Conservation (phyloP, 1,284 basidiomycete species). For the Dichomitus squalens region DNA sequence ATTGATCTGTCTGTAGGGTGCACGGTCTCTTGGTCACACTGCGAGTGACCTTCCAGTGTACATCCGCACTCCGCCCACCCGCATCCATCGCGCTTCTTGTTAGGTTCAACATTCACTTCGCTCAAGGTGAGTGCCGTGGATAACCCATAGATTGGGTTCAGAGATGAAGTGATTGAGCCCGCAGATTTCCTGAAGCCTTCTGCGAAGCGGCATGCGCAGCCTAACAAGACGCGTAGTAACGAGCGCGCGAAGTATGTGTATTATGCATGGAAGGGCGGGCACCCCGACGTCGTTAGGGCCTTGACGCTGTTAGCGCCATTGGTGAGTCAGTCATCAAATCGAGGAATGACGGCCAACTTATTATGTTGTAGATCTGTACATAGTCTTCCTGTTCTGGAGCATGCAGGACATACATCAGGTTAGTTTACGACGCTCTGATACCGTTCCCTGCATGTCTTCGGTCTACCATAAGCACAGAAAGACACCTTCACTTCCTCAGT, state of each 20-base stretch:
- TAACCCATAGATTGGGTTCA: conserved; percentile 17
- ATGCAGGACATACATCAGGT: no score
- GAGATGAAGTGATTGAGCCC: conserved; percentile 15
- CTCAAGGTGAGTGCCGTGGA: conserved; percentile 41
- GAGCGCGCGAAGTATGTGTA: conserved; percentile 69
- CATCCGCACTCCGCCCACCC: conserved; percentile 68
- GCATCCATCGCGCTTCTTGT: conserved; percentile 78
- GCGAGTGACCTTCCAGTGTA: conserved; percentile 52
- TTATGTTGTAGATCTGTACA: no score
- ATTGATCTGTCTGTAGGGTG: conserved; percentile 1
- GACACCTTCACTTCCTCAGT: no score
- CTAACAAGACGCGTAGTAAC: conserved; percentile 70
- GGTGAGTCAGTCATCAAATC: no score
- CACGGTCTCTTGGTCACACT: conserved; percentile 14
- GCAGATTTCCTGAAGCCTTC: conserved; percentile 37
- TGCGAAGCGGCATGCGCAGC: conserved; percentile 58
- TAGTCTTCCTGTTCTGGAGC: no score
- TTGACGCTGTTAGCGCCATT: background rate
- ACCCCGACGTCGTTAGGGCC: background rate
- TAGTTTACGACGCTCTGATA: no score
- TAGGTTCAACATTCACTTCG: conserved; percentile 59
- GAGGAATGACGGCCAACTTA: no score
- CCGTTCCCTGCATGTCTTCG: no score
- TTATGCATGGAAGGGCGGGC: conserved; percentile 55
- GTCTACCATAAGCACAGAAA: no score